Evolutionary conservation across 2,329 filamentous ascomycete species (phyloP).

Genomic region (Alternaria sp.): DNA sequence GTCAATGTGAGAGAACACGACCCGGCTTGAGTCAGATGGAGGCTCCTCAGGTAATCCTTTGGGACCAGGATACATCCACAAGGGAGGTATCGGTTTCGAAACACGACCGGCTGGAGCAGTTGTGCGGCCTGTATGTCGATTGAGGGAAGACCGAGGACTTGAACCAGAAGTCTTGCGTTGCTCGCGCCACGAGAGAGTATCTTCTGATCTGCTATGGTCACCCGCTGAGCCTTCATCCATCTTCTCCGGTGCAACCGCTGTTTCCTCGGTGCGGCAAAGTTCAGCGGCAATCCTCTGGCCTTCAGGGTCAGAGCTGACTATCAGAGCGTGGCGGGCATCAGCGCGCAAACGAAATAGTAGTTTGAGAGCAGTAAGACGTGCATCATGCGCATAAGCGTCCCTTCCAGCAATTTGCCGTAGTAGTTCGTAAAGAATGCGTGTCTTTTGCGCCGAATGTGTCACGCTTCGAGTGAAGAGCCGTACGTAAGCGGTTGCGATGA

Average conservation of each 20-base stretch:
- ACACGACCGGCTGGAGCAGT: constrained; percentile 38
- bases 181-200: constrained; percentile 40
- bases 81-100: constrained; percentile 49
- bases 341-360: constrained; percentile 80
- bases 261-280: constrained; percentile 70
- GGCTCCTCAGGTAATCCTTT: constrained; percentile 65
- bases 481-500: constrained; percentile 75
- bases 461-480: constrained; percentile 80
- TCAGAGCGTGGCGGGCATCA: constrained; percentile 80
- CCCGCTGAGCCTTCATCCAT: constrained; percentile 49
- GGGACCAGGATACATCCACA: constrained; percentile 67
- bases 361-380: constrained; percentile 50
- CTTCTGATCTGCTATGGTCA: constrained; percentile 40
- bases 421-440: constrained; percentile 56
- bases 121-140: constrained; percentile 38
- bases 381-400: constrained; percentile 47
- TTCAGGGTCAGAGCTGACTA: constrained; percentile 74
- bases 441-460: constrained; percentile 71
- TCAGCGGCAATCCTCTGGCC: constrained; percentile 76
- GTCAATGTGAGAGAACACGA: constrained; percentile 60
- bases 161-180: constrained; percentile 41
- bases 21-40: constrained; percentile 57
- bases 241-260: constrained; percentile 56
- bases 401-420: constrained; percentile 46
- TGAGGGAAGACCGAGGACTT: constrained; percentile 47